These are phyloP conservation scores for Combretum micranthum DNA, from an alignment of 345 rosid species.

Conservation along the genomic window DNA sequence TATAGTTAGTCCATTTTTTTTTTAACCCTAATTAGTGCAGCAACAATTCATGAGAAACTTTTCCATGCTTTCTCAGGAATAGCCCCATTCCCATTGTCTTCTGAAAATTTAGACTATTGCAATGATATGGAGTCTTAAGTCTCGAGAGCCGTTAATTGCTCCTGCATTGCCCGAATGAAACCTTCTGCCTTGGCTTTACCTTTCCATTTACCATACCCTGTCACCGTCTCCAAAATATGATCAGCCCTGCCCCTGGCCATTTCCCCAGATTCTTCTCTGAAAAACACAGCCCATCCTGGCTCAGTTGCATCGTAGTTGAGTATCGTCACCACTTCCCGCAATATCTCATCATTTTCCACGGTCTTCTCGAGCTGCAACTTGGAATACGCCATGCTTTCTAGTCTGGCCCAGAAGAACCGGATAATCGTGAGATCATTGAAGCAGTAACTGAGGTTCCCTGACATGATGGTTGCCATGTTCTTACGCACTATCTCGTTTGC, in stretches of 20 bases:
- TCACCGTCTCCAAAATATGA: slow-evolving; percentile 8
- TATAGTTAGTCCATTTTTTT: too few species aligned
- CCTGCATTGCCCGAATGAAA: too few species aligned
- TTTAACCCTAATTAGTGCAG: too few species aligned
- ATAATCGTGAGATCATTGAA: slow-evolving; percentile 17
- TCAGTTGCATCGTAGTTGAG: slow-evolving; percentile 58
- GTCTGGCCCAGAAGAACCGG: slow-evolving; percentile 52
- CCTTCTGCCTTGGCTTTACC: too few species aligned
- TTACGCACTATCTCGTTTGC: slow-evolving; percentile 25
- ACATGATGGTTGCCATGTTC: slow-evolving; percentile 14
- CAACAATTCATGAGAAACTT: too few species aligned
- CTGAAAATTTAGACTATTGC: too few species aligned
- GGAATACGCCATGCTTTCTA: slow-evolving; percentile 75
- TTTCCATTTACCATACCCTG: too few species aligned
- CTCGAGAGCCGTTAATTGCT: too few species aligned
- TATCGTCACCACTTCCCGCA: slow-evolving; percentile 45
- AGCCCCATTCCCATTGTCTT: too few species aligned
- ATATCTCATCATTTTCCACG: slow-evolving; percentile 35
- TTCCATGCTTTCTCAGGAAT: too few species aligned
- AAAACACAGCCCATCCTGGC: slow-evolving; percentile 52
- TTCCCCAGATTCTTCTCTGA: slow-evolving; percentile 16
- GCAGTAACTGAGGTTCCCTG: slow-evolving; percentile 24
- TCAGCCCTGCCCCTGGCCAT: slow-evolving; percentile 38
- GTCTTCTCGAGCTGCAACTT: slow-evolving; percentile 24
- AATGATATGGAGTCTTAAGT: too few species aligned